These are phyloP conservation scores for Hydnomerulius pinastri DNA, from an alignment of 768 basidiomycete species.

Conservation along the genomic window DNA sequence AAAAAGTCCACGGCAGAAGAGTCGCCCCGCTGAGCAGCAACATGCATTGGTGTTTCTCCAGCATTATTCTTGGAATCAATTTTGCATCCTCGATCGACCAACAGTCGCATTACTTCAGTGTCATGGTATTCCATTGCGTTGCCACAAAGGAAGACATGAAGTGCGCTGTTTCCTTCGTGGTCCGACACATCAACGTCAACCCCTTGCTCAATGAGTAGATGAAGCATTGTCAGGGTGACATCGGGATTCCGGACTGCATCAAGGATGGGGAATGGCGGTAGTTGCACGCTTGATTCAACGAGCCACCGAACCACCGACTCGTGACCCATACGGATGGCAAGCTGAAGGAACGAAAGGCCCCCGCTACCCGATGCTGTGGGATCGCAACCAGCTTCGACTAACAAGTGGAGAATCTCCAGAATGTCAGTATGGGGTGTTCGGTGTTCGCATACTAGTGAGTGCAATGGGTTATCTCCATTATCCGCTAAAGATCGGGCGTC, in stretches of 20 bases:
- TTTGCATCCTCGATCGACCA: background rate
- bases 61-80: background rate
- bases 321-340: background rate
- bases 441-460: background rate
- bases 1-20: background rate
- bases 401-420: background rate
- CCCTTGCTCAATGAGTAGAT: background rate
- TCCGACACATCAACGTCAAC: background rate
- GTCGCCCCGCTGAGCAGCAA: background rate
- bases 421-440: background rate
- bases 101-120: too few relatives aligned
- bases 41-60: background rate
- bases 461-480: background rate
- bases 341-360: background rate
- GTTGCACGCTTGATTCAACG: background rate
- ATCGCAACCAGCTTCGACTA: background rate
- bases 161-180: background rate
- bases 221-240: background rate
- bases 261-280: background rate
- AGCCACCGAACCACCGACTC: background rate
- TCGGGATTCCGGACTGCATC: background rate
- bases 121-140: too few relatives aligned
- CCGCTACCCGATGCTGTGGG: background rate
- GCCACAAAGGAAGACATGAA: background rate
- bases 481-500: background rate